phyloP scores from a whole-genome alignment of 176 grass and related monocot species.

The Carex scoparia region DNA sequence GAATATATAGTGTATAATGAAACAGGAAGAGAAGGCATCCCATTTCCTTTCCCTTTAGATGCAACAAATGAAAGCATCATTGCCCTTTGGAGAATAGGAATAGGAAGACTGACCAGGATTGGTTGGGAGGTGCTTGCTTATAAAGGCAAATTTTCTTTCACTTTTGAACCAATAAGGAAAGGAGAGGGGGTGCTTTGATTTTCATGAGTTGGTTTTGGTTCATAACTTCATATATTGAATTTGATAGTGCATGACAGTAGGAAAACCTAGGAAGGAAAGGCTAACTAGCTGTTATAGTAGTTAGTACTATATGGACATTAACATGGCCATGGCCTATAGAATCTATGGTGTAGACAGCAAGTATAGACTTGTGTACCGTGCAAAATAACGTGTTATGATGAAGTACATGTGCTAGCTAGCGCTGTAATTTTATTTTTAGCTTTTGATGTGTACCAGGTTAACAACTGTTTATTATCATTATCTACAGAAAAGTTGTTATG shows the following conservation, averaged over 20 bases:
- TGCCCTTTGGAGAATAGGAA: slow-evolving; percentile 24
- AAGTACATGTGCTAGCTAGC: background rate
- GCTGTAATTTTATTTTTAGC: background rate
- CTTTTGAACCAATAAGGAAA: slow-evolving; percentile 14
- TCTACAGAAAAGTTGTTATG: background rate
- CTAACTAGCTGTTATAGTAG: background rate
- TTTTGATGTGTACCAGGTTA: slow-evolving; percentile 25
- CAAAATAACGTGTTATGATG: background rate
- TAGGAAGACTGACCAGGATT: background rate
- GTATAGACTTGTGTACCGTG: slow-evolving; percentile 6
- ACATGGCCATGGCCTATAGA: slow-evolving; percentile 6
- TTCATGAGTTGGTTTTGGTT: slow-evolving; percentile 6
- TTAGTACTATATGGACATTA: background rate
- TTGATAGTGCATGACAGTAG: slow-evolving; percentile 30
- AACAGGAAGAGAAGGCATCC: slow-evolving; percentile 1
- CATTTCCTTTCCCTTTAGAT: slow-evolving; percentile 6
- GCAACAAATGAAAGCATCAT: slow-evolving; percentile 19
- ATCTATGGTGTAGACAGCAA: background rate
- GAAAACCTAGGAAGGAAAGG: background rate
- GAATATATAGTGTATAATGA: background rate
- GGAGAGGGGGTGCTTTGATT: background rate
- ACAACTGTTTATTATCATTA: slow-evolving; percentile 8
- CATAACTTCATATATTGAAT: slow-evolving; percentile 1
- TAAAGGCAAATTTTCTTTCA: background rate
- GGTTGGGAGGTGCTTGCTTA: background rate